These are phyloP conservation scores for Citrus medica DNA, from an alignment of 345 rosid species.

Conservation along the genomic window DNA sequence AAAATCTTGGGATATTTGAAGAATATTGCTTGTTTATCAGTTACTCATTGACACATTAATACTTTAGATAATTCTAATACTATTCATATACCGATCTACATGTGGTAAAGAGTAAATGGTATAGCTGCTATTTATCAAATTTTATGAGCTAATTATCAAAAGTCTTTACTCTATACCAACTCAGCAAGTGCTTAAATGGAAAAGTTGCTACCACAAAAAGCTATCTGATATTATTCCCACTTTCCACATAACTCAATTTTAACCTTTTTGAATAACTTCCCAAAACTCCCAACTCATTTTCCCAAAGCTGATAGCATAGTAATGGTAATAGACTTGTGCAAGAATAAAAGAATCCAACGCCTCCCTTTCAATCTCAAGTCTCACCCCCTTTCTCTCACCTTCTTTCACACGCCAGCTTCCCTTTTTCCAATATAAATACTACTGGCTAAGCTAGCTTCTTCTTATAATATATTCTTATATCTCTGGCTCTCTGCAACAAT, in stretches of 20 bases:
- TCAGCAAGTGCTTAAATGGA: constrained; percentile 8
- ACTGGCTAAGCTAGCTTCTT: no score
- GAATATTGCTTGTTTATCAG: no score
- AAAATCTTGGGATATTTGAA: no score
- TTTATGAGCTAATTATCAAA: neutral
- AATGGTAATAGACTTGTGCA: neutral
- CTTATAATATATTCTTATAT: no score
- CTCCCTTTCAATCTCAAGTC: neutral
- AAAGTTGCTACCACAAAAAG: constrained; percentile 1
- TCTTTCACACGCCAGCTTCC: neutral
- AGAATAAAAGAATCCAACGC: constrained; percentile 20
- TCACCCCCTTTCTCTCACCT: constrained; percentile 4
- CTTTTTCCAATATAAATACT: neutral
- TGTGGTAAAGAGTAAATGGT: no score
- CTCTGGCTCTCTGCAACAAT: no score
- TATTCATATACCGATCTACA: no score
- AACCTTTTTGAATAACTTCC: neutral
- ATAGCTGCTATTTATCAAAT: neutral
- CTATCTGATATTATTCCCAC: neutral
- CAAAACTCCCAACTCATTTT: neutral
- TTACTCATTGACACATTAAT: no score
- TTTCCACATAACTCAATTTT: neutral
- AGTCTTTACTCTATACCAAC: neutral
- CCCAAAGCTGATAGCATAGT: neutral
- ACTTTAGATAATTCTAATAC: no score